Base-by-base conservation (phyloP, 805 yeast species). In the Crinitomyces ghanaensis region DNA sequence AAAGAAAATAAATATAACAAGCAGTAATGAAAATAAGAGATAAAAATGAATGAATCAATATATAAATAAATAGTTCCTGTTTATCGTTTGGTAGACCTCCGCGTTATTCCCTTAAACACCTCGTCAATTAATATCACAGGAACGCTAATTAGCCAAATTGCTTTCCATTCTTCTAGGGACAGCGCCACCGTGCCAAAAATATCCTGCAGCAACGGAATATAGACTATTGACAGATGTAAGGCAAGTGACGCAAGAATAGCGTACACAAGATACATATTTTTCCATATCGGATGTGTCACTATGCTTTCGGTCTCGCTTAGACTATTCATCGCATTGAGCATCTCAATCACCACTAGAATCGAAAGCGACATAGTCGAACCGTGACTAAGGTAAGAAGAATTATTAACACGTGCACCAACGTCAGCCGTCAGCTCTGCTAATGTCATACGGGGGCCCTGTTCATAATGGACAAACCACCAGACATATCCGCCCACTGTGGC, bases 401-500 rank as follows among this genome's bases (percentile, higher is more conserved):
- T n/a, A n/a, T n/a, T n/a, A n/a, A n/a, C n/a, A 6, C 33, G 33
- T 4, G 60, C 39, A 31, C 46, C 41, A 0, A 17, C 31, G 30
- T 55, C 47, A 4, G 45, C 34, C 39, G 58, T 59, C 24, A 60
- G 43, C 37, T 59, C 56, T 25, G 37, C 12, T 38, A 44, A 60
- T 4, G 54, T 28, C 19, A 60, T 55, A 35, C 48, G 51, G n/a
- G 66, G 66, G 4, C 66, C 66, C 12, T 46, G 43, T 5, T 39
- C 33, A 33, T 55, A 53, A 31, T 36, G 45, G 33, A 60, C 33
- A 41, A 59, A 61, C 48, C 56, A 57, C 66, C 65, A 61, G 11
- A 54, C 56, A 34, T 61, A 61, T 5, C 65, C 66, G 34, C 57
- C 56, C 14, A 61, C 66, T 6, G 66, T 60, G 4, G 63, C 65